Conservation (phyloP, 352 stramenopile species). For the Pythium graminicola region DNA sequence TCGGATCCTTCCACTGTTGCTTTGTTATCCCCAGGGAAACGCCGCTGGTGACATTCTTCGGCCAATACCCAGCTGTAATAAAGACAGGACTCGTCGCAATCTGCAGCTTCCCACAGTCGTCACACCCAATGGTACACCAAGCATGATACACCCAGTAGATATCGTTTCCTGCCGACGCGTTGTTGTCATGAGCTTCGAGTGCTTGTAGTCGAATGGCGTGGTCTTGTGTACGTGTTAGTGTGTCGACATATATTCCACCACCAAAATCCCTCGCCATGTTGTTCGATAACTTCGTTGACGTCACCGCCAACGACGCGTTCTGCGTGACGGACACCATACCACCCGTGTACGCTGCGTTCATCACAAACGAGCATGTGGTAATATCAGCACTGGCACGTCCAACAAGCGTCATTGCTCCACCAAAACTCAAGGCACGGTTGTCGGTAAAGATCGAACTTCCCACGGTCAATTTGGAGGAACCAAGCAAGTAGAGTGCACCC, state of each 20-base stretch:
- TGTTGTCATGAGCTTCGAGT: slow-evolving; percentile 30
- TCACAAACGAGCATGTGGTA: slow-evolving; percentile 13
- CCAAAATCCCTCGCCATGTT: slow-evolving; percentile 50
- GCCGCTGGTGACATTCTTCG: slow-evolving; percentile 46
- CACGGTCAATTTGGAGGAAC: slow-evolving; percentile 29
- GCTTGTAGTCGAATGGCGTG: slow-evolving; percentile 4
- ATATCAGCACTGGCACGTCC: slow-evolving; percentile 24
- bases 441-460: background rate
- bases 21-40: slow-evolving; percentile 36
- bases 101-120: slow-evolving; percentile 1
- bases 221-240: slow-evolving; percentile 11
- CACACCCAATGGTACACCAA: background rate
- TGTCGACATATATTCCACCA: slow-evolving; percentile 48
- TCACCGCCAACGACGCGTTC: slow-evolving; percentile 29
- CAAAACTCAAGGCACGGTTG: slow-evolving; percentile 41
- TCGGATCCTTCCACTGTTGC: slow-evolving; percentile 8
- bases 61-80: slow-evolving; percentile 53
- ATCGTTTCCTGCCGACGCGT: slow-evolving; percentile 33
- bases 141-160: slow-evolving; percentile 43
- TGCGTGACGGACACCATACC: slow-evolving; percentile 37
- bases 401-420: slow-evolving; percentile 32
- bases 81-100: slow-evolving; percentile 37
- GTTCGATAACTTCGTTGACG: slow-evolving; percentile 23
- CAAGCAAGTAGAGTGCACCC: slow-evolving; percentile 38
- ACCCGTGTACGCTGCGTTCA: slow-evolving; percentile 44